phyloP scores from a whole-genome alignment of 495 filamentous ascomycete genomes.

The Penicillium dipodomyicola region DNA sequence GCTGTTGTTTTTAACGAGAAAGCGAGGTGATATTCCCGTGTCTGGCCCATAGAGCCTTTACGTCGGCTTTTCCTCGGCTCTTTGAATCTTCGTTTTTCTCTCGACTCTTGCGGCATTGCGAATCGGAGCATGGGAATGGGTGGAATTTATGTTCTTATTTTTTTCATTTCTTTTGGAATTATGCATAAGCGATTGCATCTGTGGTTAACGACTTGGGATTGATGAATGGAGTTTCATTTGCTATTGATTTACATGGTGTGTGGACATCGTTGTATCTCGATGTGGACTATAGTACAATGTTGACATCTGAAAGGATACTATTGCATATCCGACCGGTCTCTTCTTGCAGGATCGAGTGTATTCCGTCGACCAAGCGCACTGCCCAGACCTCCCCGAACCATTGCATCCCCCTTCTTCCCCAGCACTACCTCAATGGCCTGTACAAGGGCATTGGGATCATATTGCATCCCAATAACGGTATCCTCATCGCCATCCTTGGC shows the following conservation, averaged over 20 bases:
- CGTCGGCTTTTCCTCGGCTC: not conserved
- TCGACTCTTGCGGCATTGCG: constrained; percentile 5
- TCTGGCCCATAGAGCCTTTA: not conserved
- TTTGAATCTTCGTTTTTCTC: not conserved
- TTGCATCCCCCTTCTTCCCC: constrained; percentile 60
- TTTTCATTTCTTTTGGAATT: not conserved
- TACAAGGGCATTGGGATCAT: constrained; percentile 73
- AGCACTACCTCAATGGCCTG: constrained; percentile 77
- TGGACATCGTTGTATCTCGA: not conserved
- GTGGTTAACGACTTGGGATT: not conserved
- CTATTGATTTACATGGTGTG: not conserved
- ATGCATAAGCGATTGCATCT: not conserved
- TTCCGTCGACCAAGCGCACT: constrained; percentile 63
- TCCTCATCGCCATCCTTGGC: constrained; percentile 27
- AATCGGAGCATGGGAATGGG: constrained; percentile 4
- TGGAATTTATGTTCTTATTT: not conserved
- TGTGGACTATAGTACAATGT: not conserved
- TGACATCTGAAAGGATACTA: not conserved
- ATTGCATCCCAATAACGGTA: constrained; percentile 54
- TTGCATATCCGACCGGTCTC: constrained; percentile 1
- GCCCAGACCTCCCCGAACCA: constrained; percentile 41
- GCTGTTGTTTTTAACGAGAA: constrained; percentile 56
- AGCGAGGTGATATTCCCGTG: not conserved
- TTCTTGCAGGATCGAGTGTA: constrained; percentile 50
- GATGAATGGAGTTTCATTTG: not conserved